These are phyloP conservation scores for Aspergillus sergii DNA, from an alignment of 2,329 filamentous ascomycete genomes.

Conservation along the genomic window DNA sequence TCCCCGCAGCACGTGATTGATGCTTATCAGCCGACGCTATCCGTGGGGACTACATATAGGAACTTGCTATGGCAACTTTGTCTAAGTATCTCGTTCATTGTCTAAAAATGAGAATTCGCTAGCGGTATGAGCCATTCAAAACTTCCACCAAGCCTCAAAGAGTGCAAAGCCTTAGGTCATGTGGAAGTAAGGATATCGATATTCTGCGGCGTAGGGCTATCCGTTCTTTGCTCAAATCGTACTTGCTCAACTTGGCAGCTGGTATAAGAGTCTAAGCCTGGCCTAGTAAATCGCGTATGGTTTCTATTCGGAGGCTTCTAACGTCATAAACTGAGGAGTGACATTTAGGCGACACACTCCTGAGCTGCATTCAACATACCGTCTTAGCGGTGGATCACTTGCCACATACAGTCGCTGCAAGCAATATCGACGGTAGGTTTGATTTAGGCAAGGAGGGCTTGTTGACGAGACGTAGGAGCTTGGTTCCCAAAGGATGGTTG, in stretches of 20 bases:
- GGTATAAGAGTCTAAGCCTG: not conserved
- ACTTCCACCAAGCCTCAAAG: not conserved
- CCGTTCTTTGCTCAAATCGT: not conserved
- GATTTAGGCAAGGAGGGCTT: not conserved
- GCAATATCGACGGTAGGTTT: not conserved
- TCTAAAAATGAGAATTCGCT: not conserved
- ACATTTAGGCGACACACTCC: not conserved
- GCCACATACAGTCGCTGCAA: not conserved
- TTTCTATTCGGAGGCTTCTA: not conserved
- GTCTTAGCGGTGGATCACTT: not conserved
- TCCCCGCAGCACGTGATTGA: slow-evolving; percentile 29
- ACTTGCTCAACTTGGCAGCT: not conserved
- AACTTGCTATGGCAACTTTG: not conserved
- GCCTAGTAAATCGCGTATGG: not conserved
- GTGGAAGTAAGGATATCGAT: not conserved
- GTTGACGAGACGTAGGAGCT: not conserved
- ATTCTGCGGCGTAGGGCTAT: not conserved
- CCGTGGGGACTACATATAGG: slow-evolving; percentile 3
- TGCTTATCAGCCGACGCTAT: slow-evolving; percentile 18
- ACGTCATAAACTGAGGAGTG: not conserved
- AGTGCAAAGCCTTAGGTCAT: not conserved
- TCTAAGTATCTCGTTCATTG: not conserved
- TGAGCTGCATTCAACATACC: not conserved
- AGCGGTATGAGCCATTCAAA: not conserved
- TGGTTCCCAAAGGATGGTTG: not conserved